phyloP scores from a whole-genome alignment of 441 rosid species.

The Adansonia rubrostipa region DNA sequence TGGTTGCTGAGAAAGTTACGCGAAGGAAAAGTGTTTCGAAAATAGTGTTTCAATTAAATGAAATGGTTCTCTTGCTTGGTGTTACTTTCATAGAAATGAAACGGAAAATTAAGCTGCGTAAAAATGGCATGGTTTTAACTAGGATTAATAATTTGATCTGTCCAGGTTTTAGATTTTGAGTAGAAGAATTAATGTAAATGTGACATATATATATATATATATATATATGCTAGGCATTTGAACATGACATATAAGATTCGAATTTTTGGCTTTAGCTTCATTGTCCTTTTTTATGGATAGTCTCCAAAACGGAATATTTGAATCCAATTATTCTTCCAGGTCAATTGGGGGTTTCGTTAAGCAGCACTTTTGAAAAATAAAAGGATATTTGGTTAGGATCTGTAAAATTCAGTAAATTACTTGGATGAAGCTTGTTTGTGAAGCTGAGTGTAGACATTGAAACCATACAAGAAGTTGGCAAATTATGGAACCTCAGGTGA shows the following conservation, averaged over 20 bases:
- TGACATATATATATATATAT: background rate
- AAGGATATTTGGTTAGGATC: background rate
- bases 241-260: conserved; percentile 15
- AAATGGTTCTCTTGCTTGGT: conserved; percentile 8
- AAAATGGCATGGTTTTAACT: background rate
- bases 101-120: background rate
- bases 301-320: conserved; percentile 2
- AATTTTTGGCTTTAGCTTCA: background rate
- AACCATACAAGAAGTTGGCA: background rate
- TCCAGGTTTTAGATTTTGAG: conserved; percentile 14
- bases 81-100: background rate
- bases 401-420: background rate
- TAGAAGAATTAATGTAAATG: conserved; percentile 1
- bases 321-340: conserved; percentile 21
- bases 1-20: conserved; percentile 18
- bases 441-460: conserved; percentile 5
- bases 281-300: background rate
- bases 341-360: background rate
- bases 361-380: background rate
- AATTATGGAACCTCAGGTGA: background rate
- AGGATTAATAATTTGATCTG: background rate
- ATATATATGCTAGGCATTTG: background rate
- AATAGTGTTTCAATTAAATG: background rate
- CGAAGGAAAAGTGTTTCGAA: background rate
- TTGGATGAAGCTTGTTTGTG: conserved; percentile 14